A percentile compares a stretch with the other conserved stretches of the same genome.
phyloP scores from a whole-genome alignment of 2,329 filamentous ascomycete genomes.

The Fusarium sp. region DNA sequence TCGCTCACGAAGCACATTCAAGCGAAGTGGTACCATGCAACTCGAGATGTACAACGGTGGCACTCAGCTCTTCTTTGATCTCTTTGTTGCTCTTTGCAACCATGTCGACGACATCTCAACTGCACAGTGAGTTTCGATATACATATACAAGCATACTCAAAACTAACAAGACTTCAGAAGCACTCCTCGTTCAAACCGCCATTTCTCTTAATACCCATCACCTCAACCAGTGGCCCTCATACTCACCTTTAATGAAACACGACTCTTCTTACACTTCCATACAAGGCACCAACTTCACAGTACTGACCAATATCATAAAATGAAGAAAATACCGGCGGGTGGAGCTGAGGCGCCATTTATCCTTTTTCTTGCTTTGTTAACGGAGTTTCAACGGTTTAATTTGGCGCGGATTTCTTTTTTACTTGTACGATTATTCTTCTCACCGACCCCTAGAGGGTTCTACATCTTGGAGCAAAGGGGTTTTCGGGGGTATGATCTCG shows the following conservation, averaged over 20 bases:
- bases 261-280: constrained; percentile 15
- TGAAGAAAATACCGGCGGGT: constrained; percentile 32
- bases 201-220: constrained; percentile 48
- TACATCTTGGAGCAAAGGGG: constrained; percentile 28
- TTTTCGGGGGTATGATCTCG: constrained; percentile 19
- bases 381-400: constrained; percentile 26
- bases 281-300: constrained; percentile 28
- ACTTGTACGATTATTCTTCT: constrained; percentile 55
- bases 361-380: constrained; percentile 20
- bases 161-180: constrained; percentile 41
- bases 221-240: not conserved
- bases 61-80: constrained; percentile 86
- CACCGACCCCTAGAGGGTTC: constrained; percentile 21
- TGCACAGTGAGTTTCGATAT: constrained; percentile 61
- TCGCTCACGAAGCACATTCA: constrained; percentile 87
- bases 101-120: constrained; percentile 80
- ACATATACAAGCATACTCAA: not conserved
- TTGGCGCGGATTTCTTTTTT: constrained; percentile 18
- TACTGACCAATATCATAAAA: constrained; percentile 36
- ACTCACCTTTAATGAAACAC: constrained; percentile 46
- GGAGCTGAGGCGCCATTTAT: constrained; percentile 29
- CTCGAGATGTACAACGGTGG: constrained; percentile 92
- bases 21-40: constrained; percentile 95
- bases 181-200: constrained; percentile 63
- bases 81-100: constrained; percentile 93